Conservation (phyloP, 2,329 filamentous ascomycete species). For the Aspergillus thermomutatus region DNA sequence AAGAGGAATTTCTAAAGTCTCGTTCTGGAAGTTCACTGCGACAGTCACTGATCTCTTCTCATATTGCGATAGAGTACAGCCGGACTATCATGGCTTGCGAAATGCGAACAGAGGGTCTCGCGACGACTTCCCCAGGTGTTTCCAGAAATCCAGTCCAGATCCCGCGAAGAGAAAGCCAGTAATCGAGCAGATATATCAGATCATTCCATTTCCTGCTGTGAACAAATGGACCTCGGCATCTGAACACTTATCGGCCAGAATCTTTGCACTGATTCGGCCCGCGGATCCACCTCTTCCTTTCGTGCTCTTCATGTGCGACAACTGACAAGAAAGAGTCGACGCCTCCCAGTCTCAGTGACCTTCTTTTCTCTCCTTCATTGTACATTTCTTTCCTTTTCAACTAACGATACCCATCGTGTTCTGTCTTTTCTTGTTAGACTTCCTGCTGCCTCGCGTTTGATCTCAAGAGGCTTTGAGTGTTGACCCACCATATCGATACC, state of each 20-base stretch:
- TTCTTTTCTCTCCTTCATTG: constrained; percentile 6
- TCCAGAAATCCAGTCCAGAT: background rate
- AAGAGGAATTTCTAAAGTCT: background rate
- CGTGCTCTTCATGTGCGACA: constrained; percentile 30
- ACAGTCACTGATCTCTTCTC: background rate
- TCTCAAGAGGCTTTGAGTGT: background rate
- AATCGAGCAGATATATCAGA: background rate
- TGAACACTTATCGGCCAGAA: constrained; percentile 15
- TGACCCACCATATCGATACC: constrained; percentile 8
- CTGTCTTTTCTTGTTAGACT: background rate
- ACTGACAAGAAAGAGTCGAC: constrained; percentile 13
- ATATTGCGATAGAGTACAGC: background rate
- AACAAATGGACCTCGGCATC: constrained; percentile 28
- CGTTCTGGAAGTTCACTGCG: background rate
- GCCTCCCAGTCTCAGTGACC: constrained; percentile 5
- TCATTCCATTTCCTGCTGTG: background rate
- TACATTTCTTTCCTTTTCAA: constrained; percentile 1
- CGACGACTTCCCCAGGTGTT: background rate
- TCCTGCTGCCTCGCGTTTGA: background rate
- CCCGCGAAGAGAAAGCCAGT: background rate
- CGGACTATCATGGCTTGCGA: too few species aligned
- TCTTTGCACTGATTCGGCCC: constrained; percentile 20
- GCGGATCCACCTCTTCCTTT: constrained; percentile 28
- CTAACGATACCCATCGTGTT: background rate
- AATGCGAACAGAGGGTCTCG: too few species aligned